These are phyloP conservation scores for Aaosphaeria arxii DNA, from an alignment of 2,329 filamentous ascomycete genomes.

Conservation along the genomic window DNA sequence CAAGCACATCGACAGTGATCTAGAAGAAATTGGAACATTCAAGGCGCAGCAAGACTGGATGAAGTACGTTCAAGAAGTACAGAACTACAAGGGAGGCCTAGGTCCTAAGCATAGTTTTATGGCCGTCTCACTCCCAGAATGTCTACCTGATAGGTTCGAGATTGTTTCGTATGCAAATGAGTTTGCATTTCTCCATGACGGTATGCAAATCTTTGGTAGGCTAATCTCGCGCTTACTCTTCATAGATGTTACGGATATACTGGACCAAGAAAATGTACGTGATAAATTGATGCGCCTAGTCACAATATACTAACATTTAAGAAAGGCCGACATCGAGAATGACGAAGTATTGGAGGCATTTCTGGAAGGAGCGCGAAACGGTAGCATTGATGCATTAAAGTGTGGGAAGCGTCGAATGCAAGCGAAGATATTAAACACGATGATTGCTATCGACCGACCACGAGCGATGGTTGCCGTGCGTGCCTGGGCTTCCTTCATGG, in stretches of 20 bases:
- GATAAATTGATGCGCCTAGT: background rate
- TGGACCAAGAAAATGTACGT: too few species aligned
- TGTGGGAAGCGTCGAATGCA: constrained; percentile 9
- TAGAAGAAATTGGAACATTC: constrained; percentile 29
- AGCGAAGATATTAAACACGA: constrained; percentile 8
- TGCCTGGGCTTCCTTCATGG: constrained; percentile 14
- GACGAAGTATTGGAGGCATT: constrained; percentile 18
- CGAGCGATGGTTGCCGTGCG: constrained; percentile 11
- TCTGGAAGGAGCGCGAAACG: constrained; percentile 1
- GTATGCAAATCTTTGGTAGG: constrained; percentile 8
- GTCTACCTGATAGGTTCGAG: constrained; percentile 39
- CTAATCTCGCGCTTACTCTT: too few species aligned
- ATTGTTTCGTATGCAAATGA: constrained; percentile 41
- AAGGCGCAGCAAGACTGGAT: constrained; percentile 34
- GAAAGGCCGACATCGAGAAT: constrained; percentile 4
- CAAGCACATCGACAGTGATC: constrained; percentile 9
- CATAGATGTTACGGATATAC: too few species aligned
- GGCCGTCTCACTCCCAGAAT: constrained; percentile 34
- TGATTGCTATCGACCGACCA: constrained; percentile 13
- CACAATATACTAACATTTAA: background rate
- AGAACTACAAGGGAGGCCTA: constrained; percentile 20
- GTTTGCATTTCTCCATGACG: constrained; percentile 42
- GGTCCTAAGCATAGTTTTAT: constrained; percentile 30
- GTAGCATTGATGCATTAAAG: background rate
- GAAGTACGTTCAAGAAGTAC: constrained; percentile 13